Conservation (phyloP, 1,284 basidiomycete genomes). For the Pyrrhoderma noxium region DNA sequence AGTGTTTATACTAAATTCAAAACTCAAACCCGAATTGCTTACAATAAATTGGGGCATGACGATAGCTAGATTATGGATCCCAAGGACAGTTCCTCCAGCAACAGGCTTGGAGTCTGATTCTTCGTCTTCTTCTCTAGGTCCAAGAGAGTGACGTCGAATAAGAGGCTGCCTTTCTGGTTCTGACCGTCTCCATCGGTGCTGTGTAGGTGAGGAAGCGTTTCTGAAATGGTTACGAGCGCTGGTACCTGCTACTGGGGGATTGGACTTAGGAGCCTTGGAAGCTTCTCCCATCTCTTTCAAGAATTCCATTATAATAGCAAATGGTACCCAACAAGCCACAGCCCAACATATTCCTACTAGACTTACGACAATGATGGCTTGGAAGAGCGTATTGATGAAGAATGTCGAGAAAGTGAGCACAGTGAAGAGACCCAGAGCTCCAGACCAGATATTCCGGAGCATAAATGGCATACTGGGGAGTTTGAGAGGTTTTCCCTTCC, state of each 20-base stretch:
- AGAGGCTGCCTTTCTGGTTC: slow-evolving; percentile 54
- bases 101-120: slow-evolving; percentile 47
- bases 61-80: slow-evolving; percentile 92
- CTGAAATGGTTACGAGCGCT: slow-evolving; percentile 31
- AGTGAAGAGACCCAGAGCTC: slow-evolving; percentile 73
- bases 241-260: slow-evolving; percentile 8
- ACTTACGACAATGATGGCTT: slow-evolving; percentile 77
- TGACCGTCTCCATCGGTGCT: slow-evolving; percentile 22
- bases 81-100: slow-evolving; percentile 90
- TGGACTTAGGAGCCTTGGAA: slow-evolving; percentile 13
- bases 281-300: slow-evolving; percentile 68
- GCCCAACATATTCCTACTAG: slow-evolving; percentile 91
- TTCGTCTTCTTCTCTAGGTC: slow-evolving; percentile 40
- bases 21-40: slow-evolving; percentile 28
- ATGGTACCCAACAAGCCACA: slow-evolving; percentile 89
- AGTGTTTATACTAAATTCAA: background rate
- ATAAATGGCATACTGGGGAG: slow-evolving; percentile 85
- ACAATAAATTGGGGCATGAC: slow-evolving; percentile 91
- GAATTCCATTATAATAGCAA: slow-evolving; percentile 92
- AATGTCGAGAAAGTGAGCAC: slow-evolving; percentile 77
- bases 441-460: slow-evolving; percentile 87
- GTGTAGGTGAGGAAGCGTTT: slow-evolving; percentile 38
- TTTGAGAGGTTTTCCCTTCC: slow-evolving; percentile 61
- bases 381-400: slow-evolving; percentile 69
- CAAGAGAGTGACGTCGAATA: slow-evolving; percentile 59